Evolutionary conservation across 108 stramenopile genomes (phyloP).

Genomic region (Epipyxis sp.): DNA sequence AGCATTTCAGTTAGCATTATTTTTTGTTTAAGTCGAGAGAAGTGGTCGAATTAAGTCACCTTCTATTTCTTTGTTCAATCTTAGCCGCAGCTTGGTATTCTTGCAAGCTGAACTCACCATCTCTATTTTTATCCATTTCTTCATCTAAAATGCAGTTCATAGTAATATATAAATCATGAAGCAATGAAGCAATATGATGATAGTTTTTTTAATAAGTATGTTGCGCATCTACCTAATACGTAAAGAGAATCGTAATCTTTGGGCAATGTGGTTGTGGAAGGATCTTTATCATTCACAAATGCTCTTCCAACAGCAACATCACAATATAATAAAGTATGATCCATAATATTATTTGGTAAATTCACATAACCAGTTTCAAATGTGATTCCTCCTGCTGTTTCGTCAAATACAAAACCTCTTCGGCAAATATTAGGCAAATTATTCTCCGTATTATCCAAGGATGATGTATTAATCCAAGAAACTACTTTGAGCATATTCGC

Average conservation of each 20-base stretch:
- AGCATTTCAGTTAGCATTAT: too few relatives aligned
- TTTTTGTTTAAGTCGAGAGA: too few relatives aligned
- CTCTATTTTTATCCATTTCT: background rate
- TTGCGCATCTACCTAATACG: too few relatives aligned
- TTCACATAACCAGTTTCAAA: background rate
- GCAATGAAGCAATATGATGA: too few relatives aligned
- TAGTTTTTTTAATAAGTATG: too few relatives aligned
- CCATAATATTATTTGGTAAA: background rate
- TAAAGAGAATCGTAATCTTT: constrained; percentile 12
- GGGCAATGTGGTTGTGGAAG: background rate
- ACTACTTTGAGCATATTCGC: background rate
- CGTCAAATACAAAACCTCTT: background rate
- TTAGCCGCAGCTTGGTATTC: constrained; percentile 12
- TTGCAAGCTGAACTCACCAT: constrained; percentile 12
- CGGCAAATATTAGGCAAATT: background rate
- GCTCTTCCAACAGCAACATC: constrained; percentile 9
- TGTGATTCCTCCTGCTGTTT: background rate
- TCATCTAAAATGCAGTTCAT: background rate
- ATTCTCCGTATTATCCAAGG: background rate
- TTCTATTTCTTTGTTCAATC: background rate
- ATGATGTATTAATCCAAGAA: background rate
- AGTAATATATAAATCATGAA: too few relatives aligned
- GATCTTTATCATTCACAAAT: background rate
- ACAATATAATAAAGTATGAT: background rate
- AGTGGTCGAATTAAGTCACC: too few relatives aligned